Evolutionary conservation across 1,284 basidiomycete genomes (phyloP), one percentile per base, ranked within the genome.

Genomic region (Cryptococcus sp.): DNA sequence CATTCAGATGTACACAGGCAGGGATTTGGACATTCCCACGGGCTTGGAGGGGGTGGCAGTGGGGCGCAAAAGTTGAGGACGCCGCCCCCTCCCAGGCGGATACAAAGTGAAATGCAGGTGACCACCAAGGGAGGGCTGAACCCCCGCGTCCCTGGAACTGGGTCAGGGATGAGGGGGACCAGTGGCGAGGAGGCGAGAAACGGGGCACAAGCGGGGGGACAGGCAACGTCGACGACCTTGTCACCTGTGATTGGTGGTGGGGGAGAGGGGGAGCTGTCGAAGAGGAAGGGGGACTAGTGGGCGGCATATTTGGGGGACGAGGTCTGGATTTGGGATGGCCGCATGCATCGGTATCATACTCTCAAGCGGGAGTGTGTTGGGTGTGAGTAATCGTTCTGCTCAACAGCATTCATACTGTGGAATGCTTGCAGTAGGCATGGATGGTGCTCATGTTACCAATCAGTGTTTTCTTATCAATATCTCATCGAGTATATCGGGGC

Each of bases 51-150:
- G 38, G 33, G 16, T 35, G 38, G 18, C 5, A 18, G 13, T 53
- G 39, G 49, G 16, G 36, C 46, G n/a, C 46, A 55, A 2, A 50
- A 47, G 37, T 12, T 21, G 1, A 50, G 36, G 15, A 68, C 67
- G 23, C 63, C 64, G 5, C 65, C 67, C 6, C 70, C 70, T 21
- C 68, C 70, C 4, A 55, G 65, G 23, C 55, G 68, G 40, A 58
- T 70, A 3, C 67, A 69, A 48, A 62, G 57, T 20, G 70, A 69
- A 38, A 53, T 62, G 39, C 51, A 59, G 15, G 54, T 65, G 1
- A 42, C 51, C 1, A 61, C 44, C 20, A 15, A 21, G 18, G 44
- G 38, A 11, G 35, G 47, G 4, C 20, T 49, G 21, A 24, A 20
- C 20, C n/a, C 28, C 16, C 4, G 39, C 20, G 36, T 24, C 13